Base-by-base conservation (phyloP, 495 filamentous ascomycete genomes). In the Penicillium cosmopolitanum region DNA sequence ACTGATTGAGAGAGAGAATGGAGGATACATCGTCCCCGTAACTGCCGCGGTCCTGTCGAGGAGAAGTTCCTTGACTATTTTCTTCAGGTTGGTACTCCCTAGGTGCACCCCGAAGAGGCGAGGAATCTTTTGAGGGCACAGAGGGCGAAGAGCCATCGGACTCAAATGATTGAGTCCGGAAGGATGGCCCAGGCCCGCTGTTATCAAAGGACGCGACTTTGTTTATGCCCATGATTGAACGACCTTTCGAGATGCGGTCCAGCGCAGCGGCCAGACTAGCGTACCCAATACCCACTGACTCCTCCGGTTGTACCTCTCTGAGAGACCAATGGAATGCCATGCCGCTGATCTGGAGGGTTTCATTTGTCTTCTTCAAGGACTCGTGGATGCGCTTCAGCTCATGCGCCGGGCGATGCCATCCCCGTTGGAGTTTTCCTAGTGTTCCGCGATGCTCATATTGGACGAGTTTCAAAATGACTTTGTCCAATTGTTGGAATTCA, bases 401-500 rank as follows among this genome's bases (percentile, higher is more conserved):
- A 18, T 69, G 52, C 23, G 52, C 43, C 18, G 66, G 66, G 0
- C 66, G 66, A 35, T 75, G 74, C 80, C 77, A 82, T 53, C 80
- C 80, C n/a, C 79, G 74, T 38, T 80, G 74, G 8, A 82, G 66
- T 55, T 72, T 77, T 10, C 75, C 77, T 61, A 80, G 70, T n/a
- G 78, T 72, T 4, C 77, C 75, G 9, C 71, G 70, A 52, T 77
- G 77, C 53, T 83, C 80, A 55, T 77, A 77, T 15, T 81, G 79
- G 7, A 82, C 61, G 50, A 81, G 70, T 46, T 78, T 79, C 59
- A 62, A 64, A 15, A 83, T 64, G 66, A 82, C 69, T 40, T 84
- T 77, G 54, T 83, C 79, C 0, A 85, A 69, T 3, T 74, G 70
- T 31, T 79, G 71, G 63, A 85, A 82, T 57, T 82, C 80, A 35